Conservation (phyloP, 2,329 filamentous ascomycete genomes). For the Stachybotrys elegans region DNA sequence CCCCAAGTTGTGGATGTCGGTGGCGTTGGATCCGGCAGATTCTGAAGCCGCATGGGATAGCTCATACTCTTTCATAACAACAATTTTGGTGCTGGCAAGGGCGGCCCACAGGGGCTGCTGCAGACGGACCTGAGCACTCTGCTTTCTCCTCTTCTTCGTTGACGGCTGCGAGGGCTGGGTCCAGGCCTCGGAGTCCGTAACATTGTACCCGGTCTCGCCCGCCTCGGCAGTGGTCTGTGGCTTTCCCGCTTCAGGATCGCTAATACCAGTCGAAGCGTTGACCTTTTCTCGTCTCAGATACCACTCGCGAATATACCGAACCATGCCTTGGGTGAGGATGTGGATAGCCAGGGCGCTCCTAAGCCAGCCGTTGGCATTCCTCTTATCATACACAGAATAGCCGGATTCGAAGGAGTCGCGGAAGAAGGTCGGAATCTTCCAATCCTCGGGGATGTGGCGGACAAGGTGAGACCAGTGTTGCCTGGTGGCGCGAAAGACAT, state of each 20-base stretch:
- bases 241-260: slow-evolving; percentile 62
- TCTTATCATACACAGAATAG: slow-evolving; percentile 46
- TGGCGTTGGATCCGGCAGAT: slow-evolving; percentile 68
- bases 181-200: slow-evolving; percentile 46
- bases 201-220: slow-evolving; percentile 34
- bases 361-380: slow-evolving; percentile 59
- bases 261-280: slow-evolving; percentile 40
- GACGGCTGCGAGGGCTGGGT: slow-evolving; percentile 32
- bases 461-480: slow-evolving; percentile 42
- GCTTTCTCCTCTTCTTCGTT: slow-evolving; percentile 81
- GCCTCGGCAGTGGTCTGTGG: slow-evolving; percentile 27
- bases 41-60: slow-evolving; percentile 73
- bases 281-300: slow-evolving; percentile 57
- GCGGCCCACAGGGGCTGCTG: slow-evolving; percentile 93
- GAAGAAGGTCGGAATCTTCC: slow-evolving; percentile 37
- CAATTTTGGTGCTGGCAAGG: slow-evolving; percentile 92
- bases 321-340: slow-evolving; percentile 68
- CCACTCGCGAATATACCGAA: slow-evolving; percentile 66
- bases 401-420: slow-evolving; percentile 41
- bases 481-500: slow-evolving; percentile 45
- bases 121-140: slow-evolving; percentile 84
- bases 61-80: slow-evolving; percentile 87
- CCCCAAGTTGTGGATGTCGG: slow-evolving; percentile 71
- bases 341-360: slow-evolving; percentile 68
- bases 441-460: slow-evolving; percentile 41